phyloP scores from a whole-genome alignment of 306 rosid genomes.

The Rubus parviflorus region DNA sequence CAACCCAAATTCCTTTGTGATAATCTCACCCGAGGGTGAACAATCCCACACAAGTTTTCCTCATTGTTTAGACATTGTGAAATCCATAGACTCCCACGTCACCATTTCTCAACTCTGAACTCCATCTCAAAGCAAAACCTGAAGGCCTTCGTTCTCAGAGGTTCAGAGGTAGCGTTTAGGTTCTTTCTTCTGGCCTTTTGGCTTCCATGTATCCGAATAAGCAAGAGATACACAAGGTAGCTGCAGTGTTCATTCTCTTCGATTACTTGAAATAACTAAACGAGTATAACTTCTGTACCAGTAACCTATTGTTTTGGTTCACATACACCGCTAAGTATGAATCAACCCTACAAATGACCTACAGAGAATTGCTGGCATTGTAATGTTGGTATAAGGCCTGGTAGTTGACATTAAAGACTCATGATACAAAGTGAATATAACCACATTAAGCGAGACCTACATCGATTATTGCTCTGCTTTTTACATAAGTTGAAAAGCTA shows the following conservation, averaged over 20 bases:
- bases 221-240: background rate
- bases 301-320: background rate
- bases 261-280: background rate
- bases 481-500: constrained; percentile 7
- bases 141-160: background rate
- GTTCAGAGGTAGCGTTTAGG: background rate
- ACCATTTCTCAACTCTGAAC: background rate
- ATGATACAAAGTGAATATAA: background rate
- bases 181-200: background rate
- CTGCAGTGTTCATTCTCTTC: background rate
- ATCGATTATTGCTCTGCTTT: background rate
- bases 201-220: background rate
- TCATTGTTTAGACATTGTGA: no score
- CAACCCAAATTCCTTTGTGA: no score
- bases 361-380: background rate
- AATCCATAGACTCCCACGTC: background rate
- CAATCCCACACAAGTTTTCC: background rate
- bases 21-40: background rate
- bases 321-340: background rate
- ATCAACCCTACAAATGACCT: background rate
- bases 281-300: no score
- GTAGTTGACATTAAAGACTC: no score
- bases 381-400: background rate
- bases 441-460: constrained; percentile 1
- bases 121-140: background rate